phyloP scores from a whole-genome alignment of 2,329 filamentous ascomycete genomes.

The Beauveria bassiana region DNA sequence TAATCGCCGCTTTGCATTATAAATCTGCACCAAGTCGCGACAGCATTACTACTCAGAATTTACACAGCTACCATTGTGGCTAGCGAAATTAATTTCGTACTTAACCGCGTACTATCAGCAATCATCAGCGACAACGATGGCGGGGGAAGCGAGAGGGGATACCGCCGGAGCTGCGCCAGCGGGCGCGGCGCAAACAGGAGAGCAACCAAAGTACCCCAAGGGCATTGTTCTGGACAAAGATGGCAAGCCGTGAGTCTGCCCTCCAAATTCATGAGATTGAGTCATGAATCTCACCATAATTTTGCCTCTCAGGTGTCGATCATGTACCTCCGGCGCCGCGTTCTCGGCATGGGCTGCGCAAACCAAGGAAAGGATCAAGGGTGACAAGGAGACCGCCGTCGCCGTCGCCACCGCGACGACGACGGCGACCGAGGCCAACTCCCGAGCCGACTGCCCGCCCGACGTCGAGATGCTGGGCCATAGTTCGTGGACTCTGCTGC shows the following conservation, averaged over 20 bases:
- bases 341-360: slow-evolving; percentile 55
- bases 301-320: slow-evolving; percentile 51
- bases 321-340: slow-evolving; percentile 50
- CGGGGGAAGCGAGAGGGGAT: slow-evolving; percentile 28
- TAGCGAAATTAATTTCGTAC: neutral
- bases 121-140: slow-evolving; percentile 22
- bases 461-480: slow-evolving; percentile 84
- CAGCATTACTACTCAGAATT: neutral
- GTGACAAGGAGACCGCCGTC: slow-evolving; percentile 17
- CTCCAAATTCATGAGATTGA: slow-evolving; percentile 4
- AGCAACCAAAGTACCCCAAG: slow-evolving; percentile 50
- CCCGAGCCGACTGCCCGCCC: slow-evolving; percentile 65
- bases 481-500: slow-evolving; percentile 86
- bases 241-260: slow-evolving; percentile 67
- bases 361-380: slow-evolving; percentile 32
- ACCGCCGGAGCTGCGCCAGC: slow-evolving; percentile 15
- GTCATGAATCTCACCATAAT: neutral
- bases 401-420: neutral
- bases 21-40: slow-evolving; percentile 1
- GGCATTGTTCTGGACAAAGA: slow-evolving; percentile 71
- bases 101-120: neutral
- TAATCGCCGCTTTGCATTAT: neutral
- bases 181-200: slow-evolving; percentile 17
- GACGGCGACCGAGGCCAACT: slow-evolving; percentile 20
- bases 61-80: neutral